Evolutionary conservation across 345 rosid species (phyloP).

Genomic region (Gossypium raimondii): DNA sequence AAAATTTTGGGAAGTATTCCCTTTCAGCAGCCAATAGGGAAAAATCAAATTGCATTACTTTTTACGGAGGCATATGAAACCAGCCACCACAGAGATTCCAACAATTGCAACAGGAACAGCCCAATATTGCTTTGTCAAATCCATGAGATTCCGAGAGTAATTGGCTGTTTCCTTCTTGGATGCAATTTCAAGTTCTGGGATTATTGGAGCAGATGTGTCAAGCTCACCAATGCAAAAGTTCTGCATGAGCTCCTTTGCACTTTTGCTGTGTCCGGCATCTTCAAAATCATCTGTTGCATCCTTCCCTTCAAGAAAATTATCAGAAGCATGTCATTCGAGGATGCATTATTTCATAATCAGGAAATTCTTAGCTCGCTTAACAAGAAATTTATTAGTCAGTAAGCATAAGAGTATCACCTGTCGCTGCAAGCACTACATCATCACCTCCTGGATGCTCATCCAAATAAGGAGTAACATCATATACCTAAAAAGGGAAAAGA

Average conservation of each 20-base stretch:
- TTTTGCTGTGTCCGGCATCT: constrained; percentile 79
- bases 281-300: constrained; percentile 84
- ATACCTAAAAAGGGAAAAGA: constrained; percentile 42
- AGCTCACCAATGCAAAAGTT: constrained; percentile 79
- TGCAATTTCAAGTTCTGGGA: constrained; percentile 63
- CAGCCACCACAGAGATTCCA: constrained; percentile 57
- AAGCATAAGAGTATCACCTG: constrained; percentile 41
- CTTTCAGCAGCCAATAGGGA: constrained; percentile 8
- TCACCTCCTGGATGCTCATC: constrained; percentile 98
- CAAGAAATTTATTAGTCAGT: neutral
- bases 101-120: constrained; percentile 51
- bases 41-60: constrained; percentile 33
- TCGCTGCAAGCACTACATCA: constrained; percentile 67
- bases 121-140: constrained; percentile 66
- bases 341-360: neutral
- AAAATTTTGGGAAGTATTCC: constrained; percentile 18
- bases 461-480: constrained; percentile 72
- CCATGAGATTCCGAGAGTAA: constrained; percentile 36
- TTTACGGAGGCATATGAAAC: constrained; percentile 54
- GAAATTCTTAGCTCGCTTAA: neutral
- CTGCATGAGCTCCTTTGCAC: constrained; percentile 65
- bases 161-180: constrained; percentile 35
- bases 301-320: constrained; percentile 42
- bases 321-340: constrained; percentile 11
- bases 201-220: constrained; percentile 38